These are phyloP conservation scores for Paraleonurus japonicus DNA, from an alignment of 257 asterid species.

Conservation along the genomic window DNA sequence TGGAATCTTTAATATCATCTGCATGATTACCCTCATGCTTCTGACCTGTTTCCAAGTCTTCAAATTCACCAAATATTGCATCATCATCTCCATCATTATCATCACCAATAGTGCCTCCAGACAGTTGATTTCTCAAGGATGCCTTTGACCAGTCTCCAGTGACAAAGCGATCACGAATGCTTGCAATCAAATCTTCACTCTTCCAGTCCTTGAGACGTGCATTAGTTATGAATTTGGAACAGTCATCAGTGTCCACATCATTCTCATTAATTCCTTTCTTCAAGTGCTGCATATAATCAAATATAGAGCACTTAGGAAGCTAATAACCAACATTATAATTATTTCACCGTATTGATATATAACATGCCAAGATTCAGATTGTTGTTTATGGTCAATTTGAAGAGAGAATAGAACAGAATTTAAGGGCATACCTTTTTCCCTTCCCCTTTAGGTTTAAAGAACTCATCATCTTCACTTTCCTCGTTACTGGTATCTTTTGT, in stretches of 20 bases:
- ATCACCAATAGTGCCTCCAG: conserved; percentile 39
- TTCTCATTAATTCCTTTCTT: conserved; percentile 43
- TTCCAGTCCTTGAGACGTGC: conserved; percentile 54
- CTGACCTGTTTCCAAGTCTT: conserved; percentile 94
- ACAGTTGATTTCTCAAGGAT: conserved; percentile 55
- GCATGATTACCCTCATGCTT: conserved; percentile 45
- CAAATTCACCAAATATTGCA: conserved; percentile 74
- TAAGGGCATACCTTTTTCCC: conserved; percentile 59
- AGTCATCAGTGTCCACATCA: conserved; percentile 66
- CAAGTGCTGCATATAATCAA: conserved; percentile 51
- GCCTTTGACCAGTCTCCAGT: conserved; percentile 89
- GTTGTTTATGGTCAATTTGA: background rate
- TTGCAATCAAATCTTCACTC: conserved; percentile 46
- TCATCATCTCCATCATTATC: conserved; percentile 41
- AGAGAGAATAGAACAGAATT: background rate
- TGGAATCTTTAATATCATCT: conserved; percentile 30
- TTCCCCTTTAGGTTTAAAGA: conserved; percentile 89
- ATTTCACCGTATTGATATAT: background rate
- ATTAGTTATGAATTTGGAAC: conserved; percentile 60
- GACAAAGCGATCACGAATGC: conserved; percentile 86
- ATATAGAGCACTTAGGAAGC: conserved; percentile 23
- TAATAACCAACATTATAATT: background rate
- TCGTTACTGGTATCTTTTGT: conserved; percentile 37
- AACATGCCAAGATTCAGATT: background rate
- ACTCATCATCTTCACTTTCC: conserved; percentile 76